phyloP scores from a whole-genome alignment of 306 rosid genomes.

The Abrus pulchellus region DNA sequence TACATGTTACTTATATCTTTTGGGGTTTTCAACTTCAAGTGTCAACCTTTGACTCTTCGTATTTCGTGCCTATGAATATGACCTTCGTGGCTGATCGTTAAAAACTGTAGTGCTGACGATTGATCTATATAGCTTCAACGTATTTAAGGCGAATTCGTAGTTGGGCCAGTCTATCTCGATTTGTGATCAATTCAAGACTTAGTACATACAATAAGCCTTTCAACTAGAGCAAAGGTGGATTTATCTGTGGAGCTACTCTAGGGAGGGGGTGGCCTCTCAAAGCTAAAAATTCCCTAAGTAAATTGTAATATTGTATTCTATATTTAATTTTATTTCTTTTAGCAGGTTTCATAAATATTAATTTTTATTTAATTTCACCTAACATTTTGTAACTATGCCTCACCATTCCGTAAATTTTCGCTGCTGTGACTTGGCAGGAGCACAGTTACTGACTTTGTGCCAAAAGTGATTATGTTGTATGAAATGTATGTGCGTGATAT shows the following conservation, averaged over 20 bases:
- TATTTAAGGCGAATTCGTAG: neutral
- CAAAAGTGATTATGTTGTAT: slow-evolving; percentile 32
- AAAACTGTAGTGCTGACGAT: neutral
- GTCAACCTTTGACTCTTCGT: neutral
- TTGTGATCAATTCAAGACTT: neutral
- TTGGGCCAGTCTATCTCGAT: neutral
- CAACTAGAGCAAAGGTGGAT: slow-evolving; percentile 18
- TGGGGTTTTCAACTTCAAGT: neutral
- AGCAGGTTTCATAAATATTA: neutral
- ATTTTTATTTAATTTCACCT: slow-evolving; percentile 41
- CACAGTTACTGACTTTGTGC: slow-evolving; percentile 7
- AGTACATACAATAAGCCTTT: slow-evolving; percentile 12
- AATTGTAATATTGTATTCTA: neutral
- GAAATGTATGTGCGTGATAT: slow-evolving; percentile 1
- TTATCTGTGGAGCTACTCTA: slow-evolving; percentile 9
- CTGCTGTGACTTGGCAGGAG: slow-evolving; percentile 29
- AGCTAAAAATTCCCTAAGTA: slow-evolving; percentile 2
- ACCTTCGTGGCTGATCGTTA: neutral
- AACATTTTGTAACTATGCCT: slow-evolving; percentile 42
- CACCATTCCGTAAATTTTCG: slow-evolving; percentile 21
- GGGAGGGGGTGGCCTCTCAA: slow-evolving; percentile 31
- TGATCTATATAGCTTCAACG: neutral
- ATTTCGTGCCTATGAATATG: neutral
- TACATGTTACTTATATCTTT: neutral
- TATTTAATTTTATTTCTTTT: neutral